These are phyloP conservation scores for Citrus maxima DNA, from an alignment of 345 rosid genomes.

Conservation along the genomic window DNA sequence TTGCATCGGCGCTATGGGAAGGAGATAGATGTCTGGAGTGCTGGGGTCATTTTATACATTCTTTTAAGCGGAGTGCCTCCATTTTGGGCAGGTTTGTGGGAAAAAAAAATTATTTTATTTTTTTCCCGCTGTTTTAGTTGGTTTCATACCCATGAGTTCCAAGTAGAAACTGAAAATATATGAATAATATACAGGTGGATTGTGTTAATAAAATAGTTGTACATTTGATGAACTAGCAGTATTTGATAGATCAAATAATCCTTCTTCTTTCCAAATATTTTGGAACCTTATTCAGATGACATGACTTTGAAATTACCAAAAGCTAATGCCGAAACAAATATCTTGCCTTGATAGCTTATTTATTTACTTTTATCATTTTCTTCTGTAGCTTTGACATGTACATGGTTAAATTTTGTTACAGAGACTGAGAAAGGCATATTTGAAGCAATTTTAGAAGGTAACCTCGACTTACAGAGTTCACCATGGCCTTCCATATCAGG, in stretches of 20 bases:
- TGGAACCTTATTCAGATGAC: neutral
- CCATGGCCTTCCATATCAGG: constrained; percentile 84
- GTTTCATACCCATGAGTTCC: neutral
- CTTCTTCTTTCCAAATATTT: neutral
- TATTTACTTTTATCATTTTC: neutral
- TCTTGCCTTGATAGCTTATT: neutral
- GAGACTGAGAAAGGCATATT: constrained; percentile 75
- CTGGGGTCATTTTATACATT: constrained; percentile 87
- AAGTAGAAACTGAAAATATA: neutral
- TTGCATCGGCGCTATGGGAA: constrained; percentile 66
- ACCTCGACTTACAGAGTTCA: constrained; percentile 55
- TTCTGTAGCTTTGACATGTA: neutral
- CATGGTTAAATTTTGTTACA: constrained; percentile 24
- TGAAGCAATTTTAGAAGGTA: constrained; percentile 42
- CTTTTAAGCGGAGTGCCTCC: constrained; percentile 95
- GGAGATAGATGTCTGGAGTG: constrained; percentile 95
- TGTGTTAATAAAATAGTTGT: neutral
- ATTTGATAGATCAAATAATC: neutral
- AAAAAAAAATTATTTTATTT: too few species aligned
- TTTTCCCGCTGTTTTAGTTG: neutral
- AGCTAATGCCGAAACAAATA: neutral
- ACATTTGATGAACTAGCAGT: neutral
- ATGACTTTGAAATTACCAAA: neutral
- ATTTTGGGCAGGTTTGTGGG: constrained; percentile 78
- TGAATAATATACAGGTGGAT: neutral